These are phyloP conservation scores for Globisporangium okanoganense DNA, from an alignment of 352 stramenopile species.

Conservation along the genomic window DNA sequence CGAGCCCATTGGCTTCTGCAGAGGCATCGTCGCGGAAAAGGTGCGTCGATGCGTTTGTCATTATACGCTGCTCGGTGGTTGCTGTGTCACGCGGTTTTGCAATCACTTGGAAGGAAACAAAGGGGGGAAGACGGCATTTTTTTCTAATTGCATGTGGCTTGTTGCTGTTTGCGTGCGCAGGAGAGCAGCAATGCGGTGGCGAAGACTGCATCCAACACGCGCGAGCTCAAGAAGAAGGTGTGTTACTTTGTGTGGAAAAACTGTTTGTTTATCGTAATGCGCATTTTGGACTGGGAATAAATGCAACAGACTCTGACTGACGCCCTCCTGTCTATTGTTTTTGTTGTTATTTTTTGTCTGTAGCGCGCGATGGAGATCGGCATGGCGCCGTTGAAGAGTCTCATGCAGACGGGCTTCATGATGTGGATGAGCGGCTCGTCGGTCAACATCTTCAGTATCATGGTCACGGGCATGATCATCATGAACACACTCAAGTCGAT, in stretches of 20 bases:
- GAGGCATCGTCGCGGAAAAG: slow-evolving; percentile 55
- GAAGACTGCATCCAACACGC: slow-evolving; percentile 63
- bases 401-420: slow-evolving; percentile 94
- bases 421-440: slow-evolving; percentile 95
- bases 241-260: neutral
- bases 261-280: neutral
- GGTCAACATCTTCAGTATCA: slow-evolving; percentile 95
- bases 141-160: neutral
- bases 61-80: no score
- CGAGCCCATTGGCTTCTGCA: slow-evolving; percentile 66
- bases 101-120: no score
- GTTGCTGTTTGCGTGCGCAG: slow-evolving; percentile 19
- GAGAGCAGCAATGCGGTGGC: slow-evolving; percentile 49
- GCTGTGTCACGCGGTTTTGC: no score
- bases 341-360: neutral
- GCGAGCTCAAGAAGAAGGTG: slow-evolving; percentile 88
- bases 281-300: neutral
- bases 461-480: slow-evolving; percentile 92
- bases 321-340: no score
- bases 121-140: neutral
- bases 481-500: slow-evolving; percentile 91
- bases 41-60: slow-evolving; percentile 18
- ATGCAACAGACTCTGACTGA: slow-evolving; percentile 3
- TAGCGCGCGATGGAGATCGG: slow-evolving; percentile 91
- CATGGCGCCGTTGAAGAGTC: slow-evolving; percentile 87